Percentiles rank a stretch among this genome's conserved stretches.
Conservation (phyloP, 208 protist genomes). For the Leishmania guyanensis region DNA sequence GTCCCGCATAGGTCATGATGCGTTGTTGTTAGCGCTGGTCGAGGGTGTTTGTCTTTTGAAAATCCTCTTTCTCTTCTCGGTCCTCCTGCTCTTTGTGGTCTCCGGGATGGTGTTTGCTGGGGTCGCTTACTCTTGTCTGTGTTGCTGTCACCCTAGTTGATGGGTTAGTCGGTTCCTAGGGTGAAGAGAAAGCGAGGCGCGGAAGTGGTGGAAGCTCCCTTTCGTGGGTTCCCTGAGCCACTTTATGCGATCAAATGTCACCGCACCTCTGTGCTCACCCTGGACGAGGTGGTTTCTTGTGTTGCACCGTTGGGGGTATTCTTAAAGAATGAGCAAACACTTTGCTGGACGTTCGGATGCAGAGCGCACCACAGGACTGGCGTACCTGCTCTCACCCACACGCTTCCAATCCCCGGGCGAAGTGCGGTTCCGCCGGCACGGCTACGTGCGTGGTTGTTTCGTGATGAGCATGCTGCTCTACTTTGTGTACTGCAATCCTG, state of each 20-base stretch:
- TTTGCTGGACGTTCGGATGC: slow-evolving; percentile 44
- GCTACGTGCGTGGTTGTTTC: slow-evolving; percentile 38
- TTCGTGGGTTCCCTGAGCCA: neutral
- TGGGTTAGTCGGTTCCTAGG: too few species aligned
- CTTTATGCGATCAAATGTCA: too few species aligned
- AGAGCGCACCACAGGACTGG: slow-evolving; percentile 42
- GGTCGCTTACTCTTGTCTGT: too few species aligned
- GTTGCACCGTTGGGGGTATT: neutral
- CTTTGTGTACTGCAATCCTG: slow-evolving; percentile 91
- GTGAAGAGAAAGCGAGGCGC: neutral
- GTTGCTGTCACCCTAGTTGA: too few species aligned
- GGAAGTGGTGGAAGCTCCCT: neutral
- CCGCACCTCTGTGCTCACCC: neutral
- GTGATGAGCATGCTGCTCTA: slow-evolving; percentile 51
- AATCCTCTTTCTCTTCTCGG: too few species aligned
- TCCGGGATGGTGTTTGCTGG: too few species aligned
- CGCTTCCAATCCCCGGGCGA: slow-evolving; percentile 48
- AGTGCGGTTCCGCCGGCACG: slow-evolving; percentile 59
- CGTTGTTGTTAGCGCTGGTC: too few species aligned
- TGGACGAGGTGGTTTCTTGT: neutral
- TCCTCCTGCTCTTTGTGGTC: too few species aligned
- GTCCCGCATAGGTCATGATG: too few species aligned
- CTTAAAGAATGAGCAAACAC: slow-evolving; percentile 60
- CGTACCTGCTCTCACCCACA: slow-evolving; percentile 60
- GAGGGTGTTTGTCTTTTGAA: too few species aligned